These are phyloP conservation scores for Blastomyces silverae DNA, from an alignment of 2,329 filamentous ascomycete genomes.

Conservation along the genomic window DNA sequence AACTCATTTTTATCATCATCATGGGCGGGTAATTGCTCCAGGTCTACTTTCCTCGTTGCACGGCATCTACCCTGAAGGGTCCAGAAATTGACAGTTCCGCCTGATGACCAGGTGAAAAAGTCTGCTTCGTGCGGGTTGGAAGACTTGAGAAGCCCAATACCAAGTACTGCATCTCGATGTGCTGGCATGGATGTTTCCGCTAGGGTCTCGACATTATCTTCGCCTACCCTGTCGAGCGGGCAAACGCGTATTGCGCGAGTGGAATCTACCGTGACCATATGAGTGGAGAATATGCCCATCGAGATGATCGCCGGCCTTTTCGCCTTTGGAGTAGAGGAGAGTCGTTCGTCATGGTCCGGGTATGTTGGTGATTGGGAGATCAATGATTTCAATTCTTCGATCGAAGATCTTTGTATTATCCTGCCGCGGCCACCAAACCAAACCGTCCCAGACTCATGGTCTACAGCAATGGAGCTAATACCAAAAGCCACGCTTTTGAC, in stretches of 20 bases:
- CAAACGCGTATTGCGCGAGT: conserved; percentile 62
- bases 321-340: conserved; percentile 23
- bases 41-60: conserved; percentile 56
- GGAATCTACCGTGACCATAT: conserved; percentile 68
- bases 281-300: conserved; percentile 60
- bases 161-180: conserved; percentile 57
- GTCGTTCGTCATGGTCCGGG: conserved; percentile 24
- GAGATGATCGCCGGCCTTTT: conserved; percentile 51
- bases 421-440: conserved; percentile 65
- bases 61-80: conserved; percentile 62
- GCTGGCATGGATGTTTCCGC: conserved; percentile 44
- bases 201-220: conserved; percentile 28
- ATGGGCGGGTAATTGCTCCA: conserved; percentile 54
- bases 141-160: conserved; percentile 59
- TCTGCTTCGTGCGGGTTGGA: conserved; percentile 58
- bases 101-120: conserved; percentile 84
- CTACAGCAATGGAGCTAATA: conserved; percentile 60
- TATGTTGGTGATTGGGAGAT: conserved; percentile 23
- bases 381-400: conserved; percentile 34
- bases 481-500: conserved; percentile 61
- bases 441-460: conserved; percentile 49
- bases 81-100: conserved; percentile 80
- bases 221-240: conserved; percentile 42
- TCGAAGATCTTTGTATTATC: conserved; percentile 44
- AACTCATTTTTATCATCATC: conserved; percentile 51